Evolutionary conservation across 169 alveolate genomes (phyloP), one percentile per base, ranked within the genome.

Genomic region (Theileria sp.): DNA sequence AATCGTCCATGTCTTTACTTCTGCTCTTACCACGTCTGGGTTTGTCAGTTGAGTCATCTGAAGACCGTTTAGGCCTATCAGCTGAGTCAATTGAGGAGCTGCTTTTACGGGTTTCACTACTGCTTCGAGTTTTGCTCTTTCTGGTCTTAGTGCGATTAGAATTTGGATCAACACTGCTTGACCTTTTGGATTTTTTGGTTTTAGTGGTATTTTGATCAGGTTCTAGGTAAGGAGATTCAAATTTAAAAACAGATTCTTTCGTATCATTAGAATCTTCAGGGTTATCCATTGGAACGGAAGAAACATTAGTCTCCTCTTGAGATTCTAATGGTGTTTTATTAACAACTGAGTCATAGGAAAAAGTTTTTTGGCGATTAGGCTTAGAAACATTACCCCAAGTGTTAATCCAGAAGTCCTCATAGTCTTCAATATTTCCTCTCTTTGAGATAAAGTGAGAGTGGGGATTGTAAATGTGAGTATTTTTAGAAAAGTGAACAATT

Each of bases 321-420:
- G 54, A 44, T 15, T 44, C 19, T 44, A 44, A 13, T 44, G 8
- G 4, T 44, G 17, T 10, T 44, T 64, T 64, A 64, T 30, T 34
- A 15, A 13, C 7, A 15, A 5, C 9, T 21, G 50, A 64, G 28
- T 64, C 72, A 25, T 28, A 15, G 21, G 72, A 64, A 5, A 64
- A n/a, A 15, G 72, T 64, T 21, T 64, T 64, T 32, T 28, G 72
- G 17, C 72, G 34, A 32, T n/a, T 30, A 6, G 72, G 72, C 50
- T 7, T 64, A 13, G 38, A 3, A 23, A n/a, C 51, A 13, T 32
- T 32, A 13, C 72, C 38, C 72, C 72, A 64, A 21, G 72, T 64
- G 32, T 64, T 64, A 15, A 64, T 32, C 72, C 72, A 64, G 34
- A 64, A 17, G 50, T 64, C 38, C 49, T 64, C 72, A 7, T 64